These are phyloP conservation scores for Ascosphaera aggregata DNA, from an alignment of 2,329 filamentous ascomycete genomes.

Conservation along the genomic window DNA sequence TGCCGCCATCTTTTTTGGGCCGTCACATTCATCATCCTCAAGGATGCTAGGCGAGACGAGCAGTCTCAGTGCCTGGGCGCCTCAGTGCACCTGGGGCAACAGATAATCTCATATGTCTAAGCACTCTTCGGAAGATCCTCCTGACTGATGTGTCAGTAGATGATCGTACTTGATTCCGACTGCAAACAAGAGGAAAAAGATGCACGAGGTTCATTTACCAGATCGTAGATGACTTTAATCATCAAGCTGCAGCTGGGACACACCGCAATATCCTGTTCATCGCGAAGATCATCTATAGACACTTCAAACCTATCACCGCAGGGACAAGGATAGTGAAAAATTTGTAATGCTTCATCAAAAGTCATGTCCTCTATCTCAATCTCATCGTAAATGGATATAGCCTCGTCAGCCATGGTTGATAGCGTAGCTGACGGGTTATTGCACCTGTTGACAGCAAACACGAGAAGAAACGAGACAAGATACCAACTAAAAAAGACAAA, in stretches of 20 bases:
- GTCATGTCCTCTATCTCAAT: constrained; percentile 99
- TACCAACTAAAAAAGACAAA: neutral
- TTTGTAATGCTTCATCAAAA: constrained; percentile 55
- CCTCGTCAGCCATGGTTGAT: constrained; percentile 36
- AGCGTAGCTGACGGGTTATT: neutral
- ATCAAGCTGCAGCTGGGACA: constrained; percentile 94
- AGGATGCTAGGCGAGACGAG: too few species aligned
- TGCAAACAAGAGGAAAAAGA: constrained; percentile 1
- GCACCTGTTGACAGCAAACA: neutral
- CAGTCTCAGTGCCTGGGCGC: too few species aligned
- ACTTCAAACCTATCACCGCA: constrained; percentile 96
- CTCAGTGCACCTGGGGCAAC: too few species aligned
- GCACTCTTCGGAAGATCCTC: constrained; percentile 28
- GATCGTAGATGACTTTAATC: constrained; percentile 85
- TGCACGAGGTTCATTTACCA: constrained; percentile 27
- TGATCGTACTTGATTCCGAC: constrained; percentile 3
- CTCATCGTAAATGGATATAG: constrained; percentile 73
- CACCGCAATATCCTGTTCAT: constrained; percentile 85
- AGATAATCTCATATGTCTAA: too few species aligned
- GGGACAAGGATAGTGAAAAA: constrained; percentile 91
- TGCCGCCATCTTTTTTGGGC: too few species aligned
- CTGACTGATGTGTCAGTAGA: constrained; percentile 11
- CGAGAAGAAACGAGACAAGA: constrained; percentile 6
- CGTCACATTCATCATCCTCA: too few species aligned
- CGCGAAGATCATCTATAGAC: constrained; percentile 56